Percentiles rank a stretch among this genome's conserved stretches.
Conservation (phyloP, 176 grass and related monocot genomes). For the Phyllostachys edulis region DNA sequence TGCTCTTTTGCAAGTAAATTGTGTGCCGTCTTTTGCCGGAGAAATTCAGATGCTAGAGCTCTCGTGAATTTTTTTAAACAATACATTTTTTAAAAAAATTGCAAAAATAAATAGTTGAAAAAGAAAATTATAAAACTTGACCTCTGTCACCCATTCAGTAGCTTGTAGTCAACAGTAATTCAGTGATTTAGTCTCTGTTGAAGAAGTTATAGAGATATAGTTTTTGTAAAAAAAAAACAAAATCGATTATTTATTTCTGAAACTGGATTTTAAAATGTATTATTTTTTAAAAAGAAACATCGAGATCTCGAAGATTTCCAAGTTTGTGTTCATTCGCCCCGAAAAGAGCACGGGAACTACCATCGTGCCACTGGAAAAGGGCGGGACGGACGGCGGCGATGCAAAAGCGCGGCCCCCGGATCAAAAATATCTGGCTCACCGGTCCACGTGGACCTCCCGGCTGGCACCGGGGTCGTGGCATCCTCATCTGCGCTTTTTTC, state of each 20-base stretch:
- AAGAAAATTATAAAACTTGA: too few relatives aligned
- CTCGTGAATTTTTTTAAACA: too few relatives aligned
- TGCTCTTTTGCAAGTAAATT: neutral
- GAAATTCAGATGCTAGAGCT: neutral
- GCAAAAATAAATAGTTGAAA: too few relatives aligned
- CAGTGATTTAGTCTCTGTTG: too few relatives aligned
- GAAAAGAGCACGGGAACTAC: neutral
- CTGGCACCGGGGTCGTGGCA: neutral
- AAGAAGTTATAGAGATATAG: too few relatives aligned
- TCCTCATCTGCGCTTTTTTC: constrained; percentile 33
- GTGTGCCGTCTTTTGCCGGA: neutral
- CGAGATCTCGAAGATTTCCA: neutral
- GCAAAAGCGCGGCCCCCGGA: constrained; percentile 17
- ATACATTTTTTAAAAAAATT: too few relatives aligned
- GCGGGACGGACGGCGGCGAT: neutral
- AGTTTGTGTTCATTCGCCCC: neutral
- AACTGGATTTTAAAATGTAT: too few relatives aligned
- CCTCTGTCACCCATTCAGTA: too few relatives aligned
- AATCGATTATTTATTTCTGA: too few relatives aligned
- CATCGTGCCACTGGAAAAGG: constrained; percentile 23
- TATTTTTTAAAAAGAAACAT: too few relatives aligned
- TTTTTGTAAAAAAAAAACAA: too few relatives aligned
- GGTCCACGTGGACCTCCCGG: constrained; percentile 40
- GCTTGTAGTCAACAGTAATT: too few relatives aligned
- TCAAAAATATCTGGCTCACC: constrained; percentile 51